These are phyloP conservation scores for Aspergillus ustus DNA, from an alignment of 2,329 filamentous ascomycete genomes.

Conservation along the genomic window DNA sequence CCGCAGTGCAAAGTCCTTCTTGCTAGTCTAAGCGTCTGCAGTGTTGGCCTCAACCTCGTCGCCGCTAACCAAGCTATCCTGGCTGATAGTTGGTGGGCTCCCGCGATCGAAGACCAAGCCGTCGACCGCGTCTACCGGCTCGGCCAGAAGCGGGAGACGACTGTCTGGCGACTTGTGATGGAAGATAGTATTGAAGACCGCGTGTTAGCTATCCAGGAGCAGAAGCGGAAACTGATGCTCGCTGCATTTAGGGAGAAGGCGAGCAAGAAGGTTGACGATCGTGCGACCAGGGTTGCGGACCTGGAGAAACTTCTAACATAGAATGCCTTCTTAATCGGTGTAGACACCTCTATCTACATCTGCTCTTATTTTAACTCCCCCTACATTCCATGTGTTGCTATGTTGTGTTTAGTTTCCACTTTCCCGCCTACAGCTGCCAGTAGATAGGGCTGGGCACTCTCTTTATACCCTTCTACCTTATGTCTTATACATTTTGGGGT, in stretches of 20 bases:
- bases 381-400: neutral
- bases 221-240: slow-evolving; percentile 77
- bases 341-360: neutral
- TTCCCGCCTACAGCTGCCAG: neutral
- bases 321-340: slow-evolving; percentile 5
- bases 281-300: slow-evolving; percentile 58
- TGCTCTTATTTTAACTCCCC: neutral
- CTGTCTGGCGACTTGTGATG: slow-evolving; percentile 80
- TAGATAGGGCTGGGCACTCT: neutral
- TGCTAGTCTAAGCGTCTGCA: slow-evolving; percentile 79
- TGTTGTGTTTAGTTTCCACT: neutral
- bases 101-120: slow-evolving; percentile 90
- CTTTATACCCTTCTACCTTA: neutral
- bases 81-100: slow-evolving; percentile 88
- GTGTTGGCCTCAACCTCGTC: slow-evolving; percentile 83
- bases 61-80: slow-evolving; percentile 85
- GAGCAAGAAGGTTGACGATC: slow-evolving; percentile 59
- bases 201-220: slow-evolving; percentile 75
- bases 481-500: neutral
- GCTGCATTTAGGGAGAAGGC: slow-evolving; percentile 78
- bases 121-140: slow-evolving; percentile 85
- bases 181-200: slow-evolving; percentile 80
- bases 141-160: slow-evolving; percentile 78
- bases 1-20: slow-evolving; percentile 74
- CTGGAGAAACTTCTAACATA: slow-evolving; percentile 44